Conservation (phyloP, 208 protist species). For the Trypanosoma caninum region DNA sequence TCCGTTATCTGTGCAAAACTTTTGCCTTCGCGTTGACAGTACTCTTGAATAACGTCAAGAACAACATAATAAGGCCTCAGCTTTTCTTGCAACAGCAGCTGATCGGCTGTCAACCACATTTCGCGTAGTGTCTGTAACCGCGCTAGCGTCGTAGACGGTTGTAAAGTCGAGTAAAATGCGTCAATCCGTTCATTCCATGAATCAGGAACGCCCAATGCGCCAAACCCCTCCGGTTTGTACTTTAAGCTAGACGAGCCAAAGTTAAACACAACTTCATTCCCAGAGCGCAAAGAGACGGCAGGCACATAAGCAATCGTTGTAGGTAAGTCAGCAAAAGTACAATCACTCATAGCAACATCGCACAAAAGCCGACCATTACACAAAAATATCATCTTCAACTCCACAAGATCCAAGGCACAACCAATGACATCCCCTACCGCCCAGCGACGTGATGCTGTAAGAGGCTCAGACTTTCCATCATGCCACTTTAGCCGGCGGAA, state of each 20-base stretch:
- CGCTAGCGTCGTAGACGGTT: slow-evolving; percentile 38
- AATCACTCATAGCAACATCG: slow-evolving; percentile 20
- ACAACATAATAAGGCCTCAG: slow-evolving; percentile 26
- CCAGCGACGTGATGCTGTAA: slow-evolving; percentile 71
- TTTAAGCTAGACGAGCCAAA: slow-evolving; percentile 85
- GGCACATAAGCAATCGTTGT: slow-evolving; percentile 51
- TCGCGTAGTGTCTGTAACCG: slow-evolving; percentile 47
- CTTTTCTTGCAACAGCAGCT: neutral
- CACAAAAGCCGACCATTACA: slow-evolving; percentile 75
- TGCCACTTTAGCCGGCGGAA: slow-evolving; percentile 89
- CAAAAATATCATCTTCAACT: slow-evolving; percentile 74
- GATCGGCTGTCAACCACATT: slow-evolving; percentile 37
- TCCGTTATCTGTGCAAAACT: slow-evolving; percentile 52
- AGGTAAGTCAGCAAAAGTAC: slow-evolving; percentile 21
- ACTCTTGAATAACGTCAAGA: slow-evolving; percentile 36
- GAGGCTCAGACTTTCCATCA: slow-evolving; percentile 47
- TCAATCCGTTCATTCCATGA: slow-evolving; percentile 91
- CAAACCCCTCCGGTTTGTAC: slow-evolving; percentile 87
- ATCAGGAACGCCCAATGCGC: slow-evolving; percentile 83
- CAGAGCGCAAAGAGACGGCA: slow-evolving; percentile 78
- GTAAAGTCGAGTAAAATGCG: slow-evolving; percentile 79
- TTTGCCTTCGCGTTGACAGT: slow-evolving; percentile 41
- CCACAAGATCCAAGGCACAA: slow-evolving; percentile 78
- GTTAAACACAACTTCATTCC: slow-evolving; percentile 83
- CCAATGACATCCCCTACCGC: slow-evolving; percentile 83